phyloP scores from a whole-genome alignment of 2,329 filamentous ascomycete species.

The Fusarium domesticum region DNA sequence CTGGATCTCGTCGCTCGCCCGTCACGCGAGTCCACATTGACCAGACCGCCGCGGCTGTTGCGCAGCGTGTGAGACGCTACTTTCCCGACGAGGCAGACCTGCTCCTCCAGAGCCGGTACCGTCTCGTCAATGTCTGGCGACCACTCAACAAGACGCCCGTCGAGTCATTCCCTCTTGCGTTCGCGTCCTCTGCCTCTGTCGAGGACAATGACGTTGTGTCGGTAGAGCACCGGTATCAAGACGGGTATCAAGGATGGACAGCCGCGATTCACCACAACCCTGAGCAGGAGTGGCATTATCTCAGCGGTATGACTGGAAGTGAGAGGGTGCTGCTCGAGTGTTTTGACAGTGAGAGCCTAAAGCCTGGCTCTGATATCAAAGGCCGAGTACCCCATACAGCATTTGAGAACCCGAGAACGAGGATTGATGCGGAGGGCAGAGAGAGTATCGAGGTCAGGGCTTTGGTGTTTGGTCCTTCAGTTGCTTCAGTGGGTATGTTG shows the following conservation, averaged over 20 bases:
- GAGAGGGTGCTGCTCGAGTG: constrained; percentile 78
- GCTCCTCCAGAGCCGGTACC: constrained; percentile 66
- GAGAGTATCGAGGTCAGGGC: constrained; percentile 90
- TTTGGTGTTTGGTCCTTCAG: constrained; percentile 70
- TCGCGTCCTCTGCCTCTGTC: constrained; percentile 63
- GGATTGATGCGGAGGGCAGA: constrained; percentile 64
- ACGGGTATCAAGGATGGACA: constrained; percentile 68
- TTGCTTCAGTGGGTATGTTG: too few species aligned
- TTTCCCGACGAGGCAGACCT: constrained; percentile 63
- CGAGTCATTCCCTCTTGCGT: constrained; percentile 64
- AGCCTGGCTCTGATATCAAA: constrained; percentile 48
- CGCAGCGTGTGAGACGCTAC: constrained; percentile 65
- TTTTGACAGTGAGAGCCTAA: constrained; percentile 63
- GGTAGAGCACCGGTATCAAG: constrained; percentile 68
- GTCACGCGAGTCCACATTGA: constrained; percentile 78
- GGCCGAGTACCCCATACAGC: constrained; percentile 69
- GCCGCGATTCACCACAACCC: constrained; percentile 62
- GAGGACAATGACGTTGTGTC: constrained; percentile 63
- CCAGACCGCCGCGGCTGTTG: constrained; percentile 67
- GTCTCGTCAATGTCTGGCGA: constrained; percentile 87
- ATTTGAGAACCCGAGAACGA: constrained; percentile 72
- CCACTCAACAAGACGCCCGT: constrained; percentile 58
- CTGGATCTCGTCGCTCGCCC: constrained; percentile 60
- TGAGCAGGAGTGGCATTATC: constrained; percentile 72
- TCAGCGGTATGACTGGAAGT: constrained; percentile 70